Evolutionary conservation across 169 alveolate species (phyloP), one percentile per base, ranked within the genome.

Genomic region (Theileria parva): DNA sequence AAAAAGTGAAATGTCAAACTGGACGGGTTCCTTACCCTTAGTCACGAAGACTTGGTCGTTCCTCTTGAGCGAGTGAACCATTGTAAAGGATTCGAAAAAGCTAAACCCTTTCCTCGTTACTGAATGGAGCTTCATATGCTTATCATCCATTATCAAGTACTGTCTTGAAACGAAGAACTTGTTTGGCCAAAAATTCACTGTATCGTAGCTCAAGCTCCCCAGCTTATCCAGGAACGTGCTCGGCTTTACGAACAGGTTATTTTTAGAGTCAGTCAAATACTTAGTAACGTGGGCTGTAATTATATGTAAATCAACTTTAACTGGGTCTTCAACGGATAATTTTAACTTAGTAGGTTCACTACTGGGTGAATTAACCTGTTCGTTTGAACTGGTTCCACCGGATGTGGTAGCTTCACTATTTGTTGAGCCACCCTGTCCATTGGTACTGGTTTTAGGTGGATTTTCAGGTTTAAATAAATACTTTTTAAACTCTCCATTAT

Each of bases 11-110:
- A 77, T 8, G 4, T 25, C 51, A 34, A 77, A 48, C 15, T 8
- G 23, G 57, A 53, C 44, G n/a, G 77, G 77, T 50, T 77, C 73
- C 78, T 77, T 77, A 57, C 44, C 68, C 70, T 68, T 64, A 30
- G 69, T 69, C 8, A 77, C 73, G 66, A 77, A 77, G 65, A 34
- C 23, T 51, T n/a, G n/a, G 57, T 32, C 30, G 3, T 37, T 34
- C 12, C 66, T 71, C 32, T 32, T 60, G 55, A 55, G 27, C 12
- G 64, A 55, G 12, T 55, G 4, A 17, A 55, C 64, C 64, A n/a
- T 55, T 17, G 12, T 15, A 11, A 55, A 55, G 5, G 64, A 6
- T 15, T 55, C 64, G 21, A 55, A 21, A 21, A 55, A 55, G 21
- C 64, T 21, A 11, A n/a, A 55, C 3, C 64, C 64, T 17, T 15